phyloP scores from a whole-genome alignment of 306 rosid genomes.

The Acacia confusa region DNA sequence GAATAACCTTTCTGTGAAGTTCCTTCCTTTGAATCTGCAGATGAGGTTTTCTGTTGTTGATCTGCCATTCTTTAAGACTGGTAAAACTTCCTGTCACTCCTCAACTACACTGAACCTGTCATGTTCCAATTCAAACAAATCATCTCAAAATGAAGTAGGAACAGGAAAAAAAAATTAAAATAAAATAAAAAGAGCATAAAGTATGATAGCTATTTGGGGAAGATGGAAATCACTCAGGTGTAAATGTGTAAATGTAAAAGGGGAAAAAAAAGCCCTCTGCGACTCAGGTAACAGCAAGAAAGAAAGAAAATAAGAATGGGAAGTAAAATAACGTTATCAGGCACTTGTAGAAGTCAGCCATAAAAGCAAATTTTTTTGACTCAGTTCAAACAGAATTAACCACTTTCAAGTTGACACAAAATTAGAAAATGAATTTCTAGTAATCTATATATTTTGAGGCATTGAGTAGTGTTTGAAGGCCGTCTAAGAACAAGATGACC shows the following conservation, averaged over 20 bases:
- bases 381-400: slow-evolving; percentile 1
- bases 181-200: neutral
- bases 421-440: neutral
- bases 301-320: neutral
- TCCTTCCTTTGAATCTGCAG: slow-evolving; percentile 53
- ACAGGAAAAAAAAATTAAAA: neutral
- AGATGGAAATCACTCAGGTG: neutral
- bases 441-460: slow-evolving; percentile 1
- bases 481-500: slow-evolving; percentile 3
- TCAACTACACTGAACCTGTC: slow-evolving; percentile 29
- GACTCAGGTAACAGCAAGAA: neutral
- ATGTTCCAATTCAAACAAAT: slow-evolving; percentile 25
- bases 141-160: neutral
- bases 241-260: slow-evolving; percentile 22
- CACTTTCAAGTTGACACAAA: slow-evolving; percentile 10
- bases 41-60: slow-evolving; percentile 54
- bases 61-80: slow-evolving; percentile 58
- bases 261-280: slow-evolving; percentile 1
- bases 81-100: slow-evolving; percentile 25
- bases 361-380: slow-evolving; percentile 11
- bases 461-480: neutral
- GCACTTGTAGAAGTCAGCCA: slow-evolving; percentile 5
- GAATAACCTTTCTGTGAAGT: slow-evolving; percentile 58
- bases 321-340: neutral
- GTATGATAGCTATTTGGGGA: neutral